Percentiles rank a stretch among this genome's conserved stretches.
These are phyloP conservation scores for Microbotryum scabiosae DNA, from an alignment of 1,284 basidiomycete species.

Conservation along the genomic window DNA sequence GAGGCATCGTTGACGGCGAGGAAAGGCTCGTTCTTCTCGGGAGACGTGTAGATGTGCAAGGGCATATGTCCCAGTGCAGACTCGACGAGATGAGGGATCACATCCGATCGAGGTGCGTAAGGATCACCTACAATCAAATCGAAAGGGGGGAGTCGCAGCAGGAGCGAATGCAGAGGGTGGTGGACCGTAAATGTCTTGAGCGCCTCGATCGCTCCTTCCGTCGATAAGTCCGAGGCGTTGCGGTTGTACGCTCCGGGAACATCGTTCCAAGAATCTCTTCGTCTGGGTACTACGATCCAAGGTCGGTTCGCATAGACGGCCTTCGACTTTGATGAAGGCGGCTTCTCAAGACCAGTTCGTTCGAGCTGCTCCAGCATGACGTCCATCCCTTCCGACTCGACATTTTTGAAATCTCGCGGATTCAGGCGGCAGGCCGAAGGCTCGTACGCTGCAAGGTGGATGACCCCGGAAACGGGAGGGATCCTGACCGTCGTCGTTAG, in stretches of 20 bases:
- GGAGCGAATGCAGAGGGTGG: constrained; percentile 28
- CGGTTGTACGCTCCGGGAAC: constrained; percentile 12
- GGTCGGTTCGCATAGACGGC: constrained; percentile 16
- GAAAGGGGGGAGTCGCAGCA: constrained; percentile 31
- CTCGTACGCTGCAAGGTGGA: constrained; percentile 32
- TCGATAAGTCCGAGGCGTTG: constrained; percentile 18
- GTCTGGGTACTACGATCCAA: constrained; percentile 29
- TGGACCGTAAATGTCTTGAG: constrained; percentile 19
- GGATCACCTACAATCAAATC: constrained; percentile 32
- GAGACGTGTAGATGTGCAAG: constrained; percentile 22
- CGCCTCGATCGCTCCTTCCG: constrained; percentile 7
- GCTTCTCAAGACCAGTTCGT: constrained; percentile 5
- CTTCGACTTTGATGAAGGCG: neutral
- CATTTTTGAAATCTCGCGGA: constrained; percentile 26
- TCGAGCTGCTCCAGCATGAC: constrained; percentile 18
- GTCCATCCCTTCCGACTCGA: constrained; percentile 27
- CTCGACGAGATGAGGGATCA: constrained; percentile 31
- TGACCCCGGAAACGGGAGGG: constrained; percentile 31
- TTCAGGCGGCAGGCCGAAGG: constrained; percentile 25
- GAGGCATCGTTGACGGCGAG: constrained; percentile 30
- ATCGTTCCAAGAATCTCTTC: constrained; percentile 27
- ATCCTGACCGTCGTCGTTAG: constrained; percentile 18
- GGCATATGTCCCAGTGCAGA: constrained; percentile 33
- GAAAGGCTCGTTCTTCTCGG: constrained; percentile 23
- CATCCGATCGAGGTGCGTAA: constrained; percentile 28